Percentiles rank a stretch among this genome's conserved stretches.
Evolutionary conservation across 2,329 filamentous ascomycete species (phyloP).

Genomic region (Fusarium algeriense): DNA sequence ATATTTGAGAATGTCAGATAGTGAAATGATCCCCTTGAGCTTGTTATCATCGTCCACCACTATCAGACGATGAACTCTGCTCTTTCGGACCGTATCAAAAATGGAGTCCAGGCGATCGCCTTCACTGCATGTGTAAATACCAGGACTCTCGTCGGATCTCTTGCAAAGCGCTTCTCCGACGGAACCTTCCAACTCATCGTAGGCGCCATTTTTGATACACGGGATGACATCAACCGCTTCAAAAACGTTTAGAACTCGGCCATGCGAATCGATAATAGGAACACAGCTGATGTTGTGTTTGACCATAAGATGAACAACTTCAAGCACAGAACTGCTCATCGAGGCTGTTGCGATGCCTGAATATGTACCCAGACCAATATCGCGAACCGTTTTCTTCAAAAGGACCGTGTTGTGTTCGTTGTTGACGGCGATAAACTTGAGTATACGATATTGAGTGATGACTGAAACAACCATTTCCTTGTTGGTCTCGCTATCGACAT

Average conservation of each 20-base stretch:
- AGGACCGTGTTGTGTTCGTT: constrained; percentile 85
- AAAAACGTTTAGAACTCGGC: constrained; percentile 90
- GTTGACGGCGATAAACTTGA: constrained; percentile 99
- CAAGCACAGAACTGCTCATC: constrained; percentile 92
- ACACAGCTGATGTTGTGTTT: constrained; percentile 94
- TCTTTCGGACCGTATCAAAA: constrained; percentile 96
- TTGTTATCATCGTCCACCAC: constrained; percentile 91
- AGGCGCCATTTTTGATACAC: constrained; percentile 91
- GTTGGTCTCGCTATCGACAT: constrained; percentile 93
- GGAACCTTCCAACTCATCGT: constrained; percentile 87
- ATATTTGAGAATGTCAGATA: constrained; percentile 97
- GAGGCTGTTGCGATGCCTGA: constrained; percentile 81
- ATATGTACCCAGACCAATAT: constrained; percentile 89
- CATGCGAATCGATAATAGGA: constrained; percentile 85
- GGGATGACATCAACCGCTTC: constrained; percentile 98
- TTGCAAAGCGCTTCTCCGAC: constrained; percentile 92
- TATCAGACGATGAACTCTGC: constrained; percentile 90
- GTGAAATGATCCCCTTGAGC: constrained; percentile 88
- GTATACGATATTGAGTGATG: constrained; percentile 96
- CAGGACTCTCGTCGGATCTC: constrained; percentile 89
- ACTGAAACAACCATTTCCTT: constrained; percentile 95
- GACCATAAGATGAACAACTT: constrained; percentile 94
- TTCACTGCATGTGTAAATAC: constrained; percentile 95
- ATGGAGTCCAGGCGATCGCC: constrained; percentile 94
- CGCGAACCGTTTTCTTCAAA: constrained; percentile 86